Evolutionary conservation across 352 stramenopile species (phyloP).

Genomic region (Globisporangium emineosum): DNA sequence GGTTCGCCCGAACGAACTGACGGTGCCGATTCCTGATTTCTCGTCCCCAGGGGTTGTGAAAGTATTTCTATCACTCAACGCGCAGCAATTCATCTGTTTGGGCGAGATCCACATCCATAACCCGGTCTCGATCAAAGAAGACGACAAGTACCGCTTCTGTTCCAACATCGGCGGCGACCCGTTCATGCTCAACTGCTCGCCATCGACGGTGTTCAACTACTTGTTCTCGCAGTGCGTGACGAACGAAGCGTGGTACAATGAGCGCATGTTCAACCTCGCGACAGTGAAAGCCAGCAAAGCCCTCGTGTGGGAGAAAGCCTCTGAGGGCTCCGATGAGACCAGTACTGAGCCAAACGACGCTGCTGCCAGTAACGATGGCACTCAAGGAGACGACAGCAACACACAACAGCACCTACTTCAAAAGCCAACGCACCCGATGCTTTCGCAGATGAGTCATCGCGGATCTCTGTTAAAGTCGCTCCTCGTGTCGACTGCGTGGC

Average conservation of each 20-base stretch:
- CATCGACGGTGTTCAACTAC: constrained; percentile 49
- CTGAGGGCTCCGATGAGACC: not conserved
- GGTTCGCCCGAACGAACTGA: constrained; percentile 40
- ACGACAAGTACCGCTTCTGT: constrained; percentile 53
- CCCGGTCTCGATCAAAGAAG: constrained; percentile 44
- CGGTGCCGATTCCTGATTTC: constrained; percentile 59
- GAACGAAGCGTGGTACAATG: constrained; percentile 34
- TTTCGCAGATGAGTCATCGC: not conserved
- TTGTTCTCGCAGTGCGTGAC: constrained; percentile 36
- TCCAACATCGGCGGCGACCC: constrained; percentile 57
- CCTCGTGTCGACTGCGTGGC: constrained; percentile 23
- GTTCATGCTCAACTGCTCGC: constrained; percentile 52
- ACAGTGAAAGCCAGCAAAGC: constrained; percentile 21
- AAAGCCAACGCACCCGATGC: not conserved
- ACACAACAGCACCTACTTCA: not conserved
- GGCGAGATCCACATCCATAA: constrained; percentile 56
- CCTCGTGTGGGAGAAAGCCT: constrained; percentile 5
- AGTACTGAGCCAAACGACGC: not conserved
- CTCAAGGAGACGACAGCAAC: too few relatives aligned
- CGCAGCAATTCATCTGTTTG: constrained; percentile 69
- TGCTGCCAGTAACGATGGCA: too few relatives aligned
- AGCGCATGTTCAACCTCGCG: constrained; percentile 25
- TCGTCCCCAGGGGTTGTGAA: constrained; percentile 29
- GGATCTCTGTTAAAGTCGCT: constrained; percentile 3
- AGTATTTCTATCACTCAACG: constrained; percentile 67